Evolutionary conservation across 208 protist species (phyloP).

Genomic region (Endotrypanum monterogeii): DNA sequence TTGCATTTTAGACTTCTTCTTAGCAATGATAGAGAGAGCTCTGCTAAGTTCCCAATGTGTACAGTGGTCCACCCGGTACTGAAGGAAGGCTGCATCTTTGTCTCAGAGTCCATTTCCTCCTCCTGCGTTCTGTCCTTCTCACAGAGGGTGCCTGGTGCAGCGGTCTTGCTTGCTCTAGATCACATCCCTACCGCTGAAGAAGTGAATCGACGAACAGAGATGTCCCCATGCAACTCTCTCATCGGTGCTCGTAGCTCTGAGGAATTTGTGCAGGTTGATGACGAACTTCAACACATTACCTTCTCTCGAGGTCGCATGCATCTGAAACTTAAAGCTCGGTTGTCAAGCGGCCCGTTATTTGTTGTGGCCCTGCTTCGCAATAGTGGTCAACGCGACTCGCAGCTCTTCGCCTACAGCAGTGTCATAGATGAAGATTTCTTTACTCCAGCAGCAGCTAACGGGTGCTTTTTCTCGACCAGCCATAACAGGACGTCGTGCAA

Average conservation of each 20-base stretch:
- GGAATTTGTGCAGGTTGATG: conserved; percentile 31
- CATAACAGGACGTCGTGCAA: background rate
- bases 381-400: conserved; percentile 4
- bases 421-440: conserved; percentile 9
- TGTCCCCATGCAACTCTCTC: conserved; percentile 9
- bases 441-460: conserved; percentile 8
- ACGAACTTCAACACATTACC: conserved; percentile 15
- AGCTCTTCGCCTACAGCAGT: conserved; percentile 33
- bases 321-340: conserved; percentile 6
- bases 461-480: conserved; percentile 19
- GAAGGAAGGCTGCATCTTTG: conserved; percentile 9
- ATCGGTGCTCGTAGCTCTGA: conserved; percentile 17
- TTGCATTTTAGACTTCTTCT: conserved; percentile 20
- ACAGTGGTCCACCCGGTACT: conserved; percentile 12
- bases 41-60: background rate
- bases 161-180: conserved; percentile 13
- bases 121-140: conserved; percentile 49
- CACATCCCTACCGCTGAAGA: conserved; percentile 25
- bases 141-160: conserved; percentile 12
- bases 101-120: conserved; percentile 51
- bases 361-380: conserved; percentile 24
- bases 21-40: background rate
- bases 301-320: conserved; percentile 16
- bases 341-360: conserved; percentile 12
- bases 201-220: background rate